Evolutionary conservation across 805 yeast genomes (phyloP).

Genomic region (Suhomyces faveliae): DNA sequence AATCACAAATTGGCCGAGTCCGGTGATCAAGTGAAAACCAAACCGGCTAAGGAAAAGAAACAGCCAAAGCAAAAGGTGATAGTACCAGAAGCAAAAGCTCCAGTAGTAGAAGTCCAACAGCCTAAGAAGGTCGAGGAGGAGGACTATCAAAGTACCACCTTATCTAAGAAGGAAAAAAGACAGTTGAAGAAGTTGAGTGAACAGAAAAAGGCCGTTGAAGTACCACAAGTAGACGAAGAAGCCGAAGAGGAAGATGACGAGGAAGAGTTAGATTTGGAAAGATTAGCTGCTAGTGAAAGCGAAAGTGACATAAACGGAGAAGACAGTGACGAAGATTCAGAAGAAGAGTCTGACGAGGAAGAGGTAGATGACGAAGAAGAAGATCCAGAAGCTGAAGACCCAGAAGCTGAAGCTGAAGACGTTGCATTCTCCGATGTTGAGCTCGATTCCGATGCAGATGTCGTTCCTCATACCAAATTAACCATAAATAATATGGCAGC

Average conservation of each 20-base stretch:
- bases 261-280: constrained; percentile 49
- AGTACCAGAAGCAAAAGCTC: constrained; percentile 10
- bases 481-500: constrained; percentile 90
- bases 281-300: constrained; percentile 55
- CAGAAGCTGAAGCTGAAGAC: constrained; percentile 70
- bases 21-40: constrained; percentile 24
- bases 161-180: constrained; percentile 66
- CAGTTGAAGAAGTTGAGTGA: constrained; percentile 50
- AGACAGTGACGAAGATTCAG: constrained; percentile 22
- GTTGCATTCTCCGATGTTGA: constrained; percentile 89
- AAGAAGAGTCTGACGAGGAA: constrained; percentile 39
- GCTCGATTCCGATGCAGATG: constrained; percentile 89
- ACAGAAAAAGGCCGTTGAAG: constrained; percentile 27
- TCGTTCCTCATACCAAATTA: constrained; percentile 86
- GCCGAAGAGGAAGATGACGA: constrained; percentile 37
- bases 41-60: constrained; percentile 15
- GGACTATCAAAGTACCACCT: constrained; percentile 47
- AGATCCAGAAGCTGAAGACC: constrained; percentile 57
- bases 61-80: constrained; percentile 8
- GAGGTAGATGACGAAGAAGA: constrained; percentile 59
- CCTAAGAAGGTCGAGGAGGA: constrained; percentile 18
- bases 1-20: constrained; percentile 24
- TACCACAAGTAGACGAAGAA: constrained; percentile 32
- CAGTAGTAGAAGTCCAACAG: constrained; percentile 11
- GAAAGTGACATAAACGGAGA: constrained; percentile 38